Evolutionary conservation across 1,284 basidiomycete species (phyloP).

Genomic region (Gomphus sp.): DNA sequence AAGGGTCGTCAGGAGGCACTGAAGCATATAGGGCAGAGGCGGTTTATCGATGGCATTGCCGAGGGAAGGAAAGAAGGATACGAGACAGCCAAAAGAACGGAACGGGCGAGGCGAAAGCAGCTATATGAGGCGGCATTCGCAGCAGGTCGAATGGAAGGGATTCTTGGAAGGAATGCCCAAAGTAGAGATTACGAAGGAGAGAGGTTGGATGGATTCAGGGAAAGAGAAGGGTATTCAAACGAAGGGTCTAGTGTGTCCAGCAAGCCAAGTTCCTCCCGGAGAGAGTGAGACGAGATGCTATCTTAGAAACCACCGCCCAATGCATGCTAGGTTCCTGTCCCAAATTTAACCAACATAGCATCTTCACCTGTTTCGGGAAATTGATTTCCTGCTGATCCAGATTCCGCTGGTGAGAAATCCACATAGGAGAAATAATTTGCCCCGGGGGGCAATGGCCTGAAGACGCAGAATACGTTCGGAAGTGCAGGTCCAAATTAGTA

Average conservation of each 20-base stretch:
- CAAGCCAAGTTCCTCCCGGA: neutral
- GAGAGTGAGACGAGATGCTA: neutral
- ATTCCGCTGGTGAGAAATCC: no score
- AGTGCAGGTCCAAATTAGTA: no score
- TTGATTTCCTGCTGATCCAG: no score
- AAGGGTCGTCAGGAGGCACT: conserved; percentile 34
- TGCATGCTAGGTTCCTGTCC: no score
- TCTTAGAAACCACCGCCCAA: no score
- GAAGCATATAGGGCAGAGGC: conserved; percentile 28
- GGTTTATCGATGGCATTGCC: conserved; percentile 29
- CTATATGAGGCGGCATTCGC: conserved; percentile 32
- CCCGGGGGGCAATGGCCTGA: no score
- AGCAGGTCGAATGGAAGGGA: conserved; percentile 36
- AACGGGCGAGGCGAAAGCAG: conserved; percentile 30
- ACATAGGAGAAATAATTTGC: no score
- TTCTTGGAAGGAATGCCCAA: conserved; percentile 33
- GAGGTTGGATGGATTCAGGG: conserved; percentile 45
- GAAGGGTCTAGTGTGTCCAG: neutral
- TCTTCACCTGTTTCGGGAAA: no score
- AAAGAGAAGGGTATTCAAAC: conserved; percentile 27
- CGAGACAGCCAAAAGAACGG: conserved; percentile 26
- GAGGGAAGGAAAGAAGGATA: conserved; percentile 30
- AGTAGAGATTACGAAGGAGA: conserved; percentile 30
- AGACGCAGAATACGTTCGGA: no score
- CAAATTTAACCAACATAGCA: no score